A percentile compares a stretch with the other conserved stretches of the same genome.
phyloP scores from a whole-genome alignment of 805 yeast genomes.

The Sugiyamaella smithiae region DNA sequence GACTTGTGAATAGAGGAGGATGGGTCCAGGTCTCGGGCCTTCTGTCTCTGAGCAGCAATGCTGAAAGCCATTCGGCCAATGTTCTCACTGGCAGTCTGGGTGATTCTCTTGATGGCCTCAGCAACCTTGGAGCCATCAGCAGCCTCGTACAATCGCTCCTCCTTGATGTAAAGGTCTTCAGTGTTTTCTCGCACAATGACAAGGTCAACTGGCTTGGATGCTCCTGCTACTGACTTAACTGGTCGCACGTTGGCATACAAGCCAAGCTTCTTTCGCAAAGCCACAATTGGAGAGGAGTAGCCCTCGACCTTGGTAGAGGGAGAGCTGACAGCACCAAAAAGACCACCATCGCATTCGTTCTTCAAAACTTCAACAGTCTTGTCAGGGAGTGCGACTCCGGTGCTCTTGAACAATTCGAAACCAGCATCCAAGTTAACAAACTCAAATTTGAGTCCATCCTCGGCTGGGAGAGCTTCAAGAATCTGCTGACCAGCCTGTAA shows the following conservation, averaged over 20 bases:
- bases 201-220: constrained; percentile 90
- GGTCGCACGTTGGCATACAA: constrained; percentile 97
- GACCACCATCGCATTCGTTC: constrained; percentile 90
- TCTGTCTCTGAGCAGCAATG: constrained; percentile 88
- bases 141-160: constrained; percentile 71
- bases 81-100: constrained; percentile 79
- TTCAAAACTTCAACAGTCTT: constrained; percentile 78
- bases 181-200: constrained; percentile 98
- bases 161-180: constrained; percentile 94
- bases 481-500: constrained; percentile 77
- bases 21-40: constrained; percentile 55
- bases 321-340: constrained; percentile 94
- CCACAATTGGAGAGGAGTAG: constrained; percentile 97
- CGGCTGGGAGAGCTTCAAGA: constrained; percentile 71
- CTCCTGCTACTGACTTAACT: constrained; percentile 85
- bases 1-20: constrained; percentile 41
- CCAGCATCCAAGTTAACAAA: constrained; percentile 92
- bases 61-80: constrained; percentile 91
- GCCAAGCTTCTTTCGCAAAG: constrained; percentile 93
- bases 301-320: constrained; percentile 94
- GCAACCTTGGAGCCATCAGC: constrained; percentile 87
- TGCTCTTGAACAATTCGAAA: constrained; percentile 84
- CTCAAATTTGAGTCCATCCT: constrained; percentile 71
- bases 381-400: constrained; percentile 96
- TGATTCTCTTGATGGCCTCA: constrained; percentile 95